Evolutionary conservation across 1,284 basidiomycete species (phyloP), one percentile per base, ranked within the genome.

Genomic region (Erythrobasidium hasegawianum): DNA sequence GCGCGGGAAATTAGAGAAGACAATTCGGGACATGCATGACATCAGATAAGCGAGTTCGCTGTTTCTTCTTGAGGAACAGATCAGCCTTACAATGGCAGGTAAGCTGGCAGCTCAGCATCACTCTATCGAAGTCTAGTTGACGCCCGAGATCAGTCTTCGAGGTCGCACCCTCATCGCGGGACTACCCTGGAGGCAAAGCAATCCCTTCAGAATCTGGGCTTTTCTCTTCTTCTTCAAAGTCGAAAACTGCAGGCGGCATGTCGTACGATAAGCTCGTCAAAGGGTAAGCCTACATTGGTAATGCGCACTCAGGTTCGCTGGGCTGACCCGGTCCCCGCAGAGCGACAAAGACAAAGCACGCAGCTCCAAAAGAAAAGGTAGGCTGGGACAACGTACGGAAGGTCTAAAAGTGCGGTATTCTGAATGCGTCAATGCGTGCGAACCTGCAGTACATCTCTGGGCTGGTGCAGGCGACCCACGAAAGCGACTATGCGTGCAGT

Each of bases 401-500:
- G 22, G 62, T 22, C n/a, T 18, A 26, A n/a, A 18, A 8, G n/a
- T 22, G 47, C 50, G 27, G n/a, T n/a, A n/a, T n/a, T n/a, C n/a
- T n/a, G n/a, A n/a, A n/a, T n/a, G n/a, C n/a, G n/a, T n/a, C n/a
- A n/a, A n/a, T n/a, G n/a, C n/a, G n/a, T n/a, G n/a, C n/a, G n/a
- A n/a, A n/a, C n/a, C 13, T 14, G 43, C 68, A 79, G 78, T 79
- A 79, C 72, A 80, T 88, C 70, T 91, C 94, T 79, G 87, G 91
- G 38, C 90, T 99, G 78, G 87, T 99, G 71, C 87, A 92, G 62
- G 90, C 91, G 47, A 96, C 94, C n/a, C 96, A 90, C 84, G 86
- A 87, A 20, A 89, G 94, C 68, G 93, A 96, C 76, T 90, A 91
- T 33, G 85, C 90, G 47, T 83, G 97, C 10, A 86, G 89, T 73